Evolutionary conservation across 208 protist species (phyloP).

Genomic region (Trypanosoma melophagium): DNA sequence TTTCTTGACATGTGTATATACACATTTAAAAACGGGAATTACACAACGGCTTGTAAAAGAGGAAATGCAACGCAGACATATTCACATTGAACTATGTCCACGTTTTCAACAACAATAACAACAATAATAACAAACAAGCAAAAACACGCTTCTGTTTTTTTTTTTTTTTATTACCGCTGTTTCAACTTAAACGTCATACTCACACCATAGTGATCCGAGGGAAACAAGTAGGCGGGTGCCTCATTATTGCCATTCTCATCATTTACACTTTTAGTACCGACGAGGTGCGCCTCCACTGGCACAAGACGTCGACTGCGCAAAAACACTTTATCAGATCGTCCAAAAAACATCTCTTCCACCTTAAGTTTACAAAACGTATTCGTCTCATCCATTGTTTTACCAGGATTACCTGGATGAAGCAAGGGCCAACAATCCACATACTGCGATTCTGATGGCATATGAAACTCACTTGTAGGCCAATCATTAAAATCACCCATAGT

Average conservation of each 20-base stretch:
- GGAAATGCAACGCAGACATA: too few relatives aligned
- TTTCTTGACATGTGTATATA: neutral
- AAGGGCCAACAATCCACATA: conserved; percentile 86
- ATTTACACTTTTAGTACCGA: conserved; percentile 84
- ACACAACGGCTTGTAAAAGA: too few relatives aligned
- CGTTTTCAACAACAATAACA: too few relatives aligned
- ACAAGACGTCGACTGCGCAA: conserved; percentile 53
- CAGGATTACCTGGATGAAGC: conserved; percentile 56
- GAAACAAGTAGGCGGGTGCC: conserved; percentile 85
- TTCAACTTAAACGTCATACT: conserved; percentile 57
- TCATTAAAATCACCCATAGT: conserved; percentile 93
- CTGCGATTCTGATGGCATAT: conserved; percentile 71
- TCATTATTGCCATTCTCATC: conserved; percentile 73
- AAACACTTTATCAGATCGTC: conserved; percentile 87
- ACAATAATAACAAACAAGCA: conserved; percentile 2
- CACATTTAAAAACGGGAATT: neutral
- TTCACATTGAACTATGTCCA: too few relatives aligned
- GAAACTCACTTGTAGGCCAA: conserved; percentile 86
- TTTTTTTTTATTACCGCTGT: neutral
- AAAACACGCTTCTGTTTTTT: neutral
- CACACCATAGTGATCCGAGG: conserved; percentile 90
- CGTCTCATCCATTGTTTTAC: conserved; percentile 91
- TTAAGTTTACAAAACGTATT: conserved; percentile 91
- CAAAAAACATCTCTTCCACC: conserved; percentile 91
- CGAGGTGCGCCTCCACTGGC: conserved; percentile 72